A percentile compares a stretch with the other conserved stretches of the same genome.
Conservation (phyloP, 2,329 filamentous ascomycete genomes). For the Talaromyces sp. region DNA sequence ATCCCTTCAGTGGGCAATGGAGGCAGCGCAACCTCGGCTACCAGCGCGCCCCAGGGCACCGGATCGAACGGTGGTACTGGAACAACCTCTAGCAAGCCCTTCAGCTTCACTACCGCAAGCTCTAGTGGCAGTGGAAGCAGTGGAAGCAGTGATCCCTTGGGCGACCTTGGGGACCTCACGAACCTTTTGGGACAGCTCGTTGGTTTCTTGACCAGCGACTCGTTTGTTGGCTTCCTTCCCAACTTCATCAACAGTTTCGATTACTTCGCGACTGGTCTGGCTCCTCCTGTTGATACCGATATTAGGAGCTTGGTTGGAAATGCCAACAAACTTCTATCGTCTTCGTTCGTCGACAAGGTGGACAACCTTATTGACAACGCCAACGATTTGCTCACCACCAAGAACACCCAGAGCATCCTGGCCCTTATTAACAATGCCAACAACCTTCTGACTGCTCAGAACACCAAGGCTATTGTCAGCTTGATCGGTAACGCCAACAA, state of each 20-base stretch:
- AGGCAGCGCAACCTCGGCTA: background rate
- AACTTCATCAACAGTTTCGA: background rate
- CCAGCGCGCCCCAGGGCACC: background rate
- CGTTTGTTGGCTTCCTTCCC: background rate
- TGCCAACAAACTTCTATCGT: background rate
- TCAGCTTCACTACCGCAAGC: background rate
- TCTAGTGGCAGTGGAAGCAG: background rate
- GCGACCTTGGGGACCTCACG: background rate
- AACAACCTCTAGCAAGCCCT: background rate
- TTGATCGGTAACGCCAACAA: conserved; percentile 10
- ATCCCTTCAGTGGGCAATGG: background rate
- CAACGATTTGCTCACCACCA: conserved; percentile 23
- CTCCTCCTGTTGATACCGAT: background rate
- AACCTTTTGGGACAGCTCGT: background rate
- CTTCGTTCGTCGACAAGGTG: conserved; percentile 7
- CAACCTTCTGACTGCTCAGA: conserved; percentile 25
- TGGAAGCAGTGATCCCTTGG: background rate
- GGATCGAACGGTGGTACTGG: background rate
- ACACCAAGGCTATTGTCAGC: conserved; percentile 19
- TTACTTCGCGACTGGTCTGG: conserved; percentile 1
- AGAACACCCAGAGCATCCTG: conserved; percentile 29
- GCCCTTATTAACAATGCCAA: conserved; percentile 12
- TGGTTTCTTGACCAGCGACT: background rate
- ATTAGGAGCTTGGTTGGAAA: background rate
- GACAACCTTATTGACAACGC: conserved; percentile 12